Conservation (phyloP, 2,329 filamentous ascomycete genomes). For the Fulvia fulva region DNA sequence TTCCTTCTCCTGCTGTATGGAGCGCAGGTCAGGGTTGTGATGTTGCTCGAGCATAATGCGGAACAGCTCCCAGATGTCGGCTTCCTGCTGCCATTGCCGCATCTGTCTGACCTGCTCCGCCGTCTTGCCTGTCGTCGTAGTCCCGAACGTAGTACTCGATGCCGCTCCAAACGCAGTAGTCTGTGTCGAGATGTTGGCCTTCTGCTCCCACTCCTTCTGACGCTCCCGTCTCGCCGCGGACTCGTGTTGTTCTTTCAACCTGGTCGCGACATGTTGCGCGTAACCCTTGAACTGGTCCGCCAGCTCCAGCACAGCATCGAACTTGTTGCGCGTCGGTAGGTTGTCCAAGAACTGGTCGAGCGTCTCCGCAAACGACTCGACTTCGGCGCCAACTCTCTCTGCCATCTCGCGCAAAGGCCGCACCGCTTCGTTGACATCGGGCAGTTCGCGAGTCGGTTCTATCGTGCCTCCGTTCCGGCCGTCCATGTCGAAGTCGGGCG, state of each 20-base stretch:
- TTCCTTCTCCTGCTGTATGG: conserved; percentile 33
- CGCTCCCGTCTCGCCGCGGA: conserved; percentile 38
- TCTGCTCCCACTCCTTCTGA: conserved; percentile 33
- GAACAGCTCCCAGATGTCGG: conserved; percentile 86
- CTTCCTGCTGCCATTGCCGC: conserved; percentile 72
- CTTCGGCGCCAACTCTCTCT: conserved; percentile 70
- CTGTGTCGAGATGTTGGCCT: conserved; percentile 12
- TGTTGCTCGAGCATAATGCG: conserved; percentile 65
- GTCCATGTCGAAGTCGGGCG: not conserved
- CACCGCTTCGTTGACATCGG: conserved; percentile 17
- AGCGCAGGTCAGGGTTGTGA: conserved; percentile 47
- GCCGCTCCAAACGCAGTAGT: conserved; percentile 10
- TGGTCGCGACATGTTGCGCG: conserved; percentile 47
- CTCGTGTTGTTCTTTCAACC: conserved; percentile 43
- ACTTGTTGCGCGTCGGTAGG: conserved; percentile 46
- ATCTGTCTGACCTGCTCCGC: conserved; percentile 48
- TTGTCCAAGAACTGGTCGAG: conserved; percentile 67
- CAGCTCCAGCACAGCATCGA: conserved; percentile 62
- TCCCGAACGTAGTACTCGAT: conserved; percentile 7
- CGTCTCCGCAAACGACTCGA: conserved; percentile 79
- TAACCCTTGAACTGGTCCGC: conserved; percentile 46
- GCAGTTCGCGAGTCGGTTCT: conserved; percentile 1
- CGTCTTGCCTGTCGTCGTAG: conserved; percentile 19
- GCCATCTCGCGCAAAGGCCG: conserved; percentile 60
- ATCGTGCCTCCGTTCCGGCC: not conserved